These are phyloP conservation scores for Hypocreales sp. DNA, from an alignment of 2,329 filamentous ascomycete genomes.

Conservation along the genomic window DNA sequence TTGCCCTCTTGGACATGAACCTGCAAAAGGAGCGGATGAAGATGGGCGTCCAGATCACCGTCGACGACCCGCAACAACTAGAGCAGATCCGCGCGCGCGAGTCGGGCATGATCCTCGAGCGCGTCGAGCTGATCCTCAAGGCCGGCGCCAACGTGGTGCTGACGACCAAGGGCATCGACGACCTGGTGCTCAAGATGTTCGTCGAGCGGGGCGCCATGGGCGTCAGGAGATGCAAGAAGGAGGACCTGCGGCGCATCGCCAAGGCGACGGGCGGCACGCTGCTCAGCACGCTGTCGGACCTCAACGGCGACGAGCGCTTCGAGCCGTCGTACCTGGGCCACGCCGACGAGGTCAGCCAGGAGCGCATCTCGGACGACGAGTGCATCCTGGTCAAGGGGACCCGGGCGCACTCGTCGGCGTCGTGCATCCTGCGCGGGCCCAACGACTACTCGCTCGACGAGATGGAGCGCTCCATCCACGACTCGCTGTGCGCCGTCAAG, in stretches of 20 bases:
- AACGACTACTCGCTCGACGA: constrained; percentile 97
- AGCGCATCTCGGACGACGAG: constrained; percentile 97
- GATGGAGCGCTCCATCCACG: constrained; percentile 97
- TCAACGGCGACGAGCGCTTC: constrained; percentile 96
- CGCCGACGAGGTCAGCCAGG: constrained; percentile 93
- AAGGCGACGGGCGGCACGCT: constrained; percentile 90
- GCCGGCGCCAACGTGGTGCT: constrained; percentile 90
- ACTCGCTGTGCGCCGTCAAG: constrained; percentile 94
- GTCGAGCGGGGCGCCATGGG: constrained; percentile 92
- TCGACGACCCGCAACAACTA: constrained; percentile 91
- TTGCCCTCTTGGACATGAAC: constrained; percentile 95
- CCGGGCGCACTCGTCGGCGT: constrained; percentile 85
- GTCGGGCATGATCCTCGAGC: constrained; percentile 81
- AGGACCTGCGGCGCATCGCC: constrained; percentile 88
- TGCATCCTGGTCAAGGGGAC: constrained; percentile 95
- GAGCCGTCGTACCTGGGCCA: constrained; percentile 78
- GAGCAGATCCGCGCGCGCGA: constrained; percentile 94
- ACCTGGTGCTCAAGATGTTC: constrained; percentile 86
- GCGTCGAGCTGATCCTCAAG: constrained; percentile 95
- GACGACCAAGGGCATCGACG: constrained; percentile 97
- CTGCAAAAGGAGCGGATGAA: constrained; percentile 99
- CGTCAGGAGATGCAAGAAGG: constrained; percentile 94
- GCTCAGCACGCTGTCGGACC: constrained; percentile 81
- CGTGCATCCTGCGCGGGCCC: constrained; percentile 85
- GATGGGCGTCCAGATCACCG: constrained; percentile 92